A percentile compares a stretch with the other conserved stretches of the same genome.
phyloP scores from a whole-genome alignment of 2,329 filamentous ascomycete genomes.

The Capronia epimyces region DNA sequence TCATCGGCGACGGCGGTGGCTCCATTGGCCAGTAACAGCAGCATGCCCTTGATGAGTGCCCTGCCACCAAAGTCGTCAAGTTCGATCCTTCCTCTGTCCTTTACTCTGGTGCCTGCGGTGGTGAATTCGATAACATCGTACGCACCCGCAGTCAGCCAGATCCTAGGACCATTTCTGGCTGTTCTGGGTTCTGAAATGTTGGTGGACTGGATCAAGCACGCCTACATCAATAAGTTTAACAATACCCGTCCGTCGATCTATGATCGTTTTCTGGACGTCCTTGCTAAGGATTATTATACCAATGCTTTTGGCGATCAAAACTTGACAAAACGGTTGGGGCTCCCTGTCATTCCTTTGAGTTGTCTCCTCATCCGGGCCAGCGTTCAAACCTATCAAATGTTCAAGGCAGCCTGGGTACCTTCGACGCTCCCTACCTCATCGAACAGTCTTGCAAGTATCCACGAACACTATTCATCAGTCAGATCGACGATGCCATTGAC shows the following conservation, averaged over 20 bases:
- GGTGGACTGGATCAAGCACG: slow-evolving; percentile 94
- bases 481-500: slow-evolving; percentile 59
- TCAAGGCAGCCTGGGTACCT: slow-evolving; percentile 79
- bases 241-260: slow-evolving; percentile 91
- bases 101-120: slow-evolving; percentile 71
- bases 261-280: slow-evolving; percentile 79
- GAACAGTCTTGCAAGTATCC: slow-evolving; percentile 41
- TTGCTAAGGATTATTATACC: slow-evolving; percentile 97
- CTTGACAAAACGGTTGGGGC: slow-evolving; percentile 77
- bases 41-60: slow-evolving; percentile 49
- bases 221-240: slow-evolving; percentile 98
- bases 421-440: slow-evolving; percentile 31
- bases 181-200: slow-evolving; percentile 95
- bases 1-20: slow-evolving; percentile 36
- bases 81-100: slow-evolving; percentile 81
- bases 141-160: slow-evolving; percentile 58
- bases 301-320: slow-evolving; percentile 91
- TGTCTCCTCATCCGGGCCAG: slow-evolving; percentile 92
- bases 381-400: slow-evolving; percentile 97
- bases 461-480: slow-evolving; percentile 51
- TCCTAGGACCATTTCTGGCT: slow-evolving; percentile 85
- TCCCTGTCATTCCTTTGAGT: slow-evolving; percentile 86
- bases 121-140: slow-evolving; percentile 43
- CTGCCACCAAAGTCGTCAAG: slow-evolving; percentile 52
- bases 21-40: slow-evolving; percentile 43